These are phyloP conservation scores for Tolypocladium cylindrosporum DNA, from an alignment of 2,329 filamentous ascomycete genomes.

Conservation along the genomic window DNA sequence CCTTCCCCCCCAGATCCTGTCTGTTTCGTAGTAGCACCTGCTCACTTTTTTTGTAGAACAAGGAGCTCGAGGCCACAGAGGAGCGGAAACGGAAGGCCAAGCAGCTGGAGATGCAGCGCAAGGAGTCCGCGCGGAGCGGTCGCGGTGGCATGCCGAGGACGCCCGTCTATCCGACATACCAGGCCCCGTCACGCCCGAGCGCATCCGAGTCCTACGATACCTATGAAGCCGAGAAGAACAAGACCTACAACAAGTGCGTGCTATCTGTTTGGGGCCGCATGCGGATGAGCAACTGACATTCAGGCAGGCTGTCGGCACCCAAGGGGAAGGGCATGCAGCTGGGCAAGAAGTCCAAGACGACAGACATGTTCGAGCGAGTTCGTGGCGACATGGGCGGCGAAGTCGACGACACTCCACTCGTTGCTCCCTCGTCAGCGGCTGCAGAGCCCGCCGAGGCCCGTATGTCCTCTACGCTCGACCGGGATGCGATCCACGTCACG, in stretches of 20 bases:
- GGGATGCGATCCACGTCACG: slow-evolving; percentile 79
- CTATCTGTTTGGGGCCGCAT: background rate
- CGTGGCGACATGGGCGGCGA: slow-evolving; percentile 84
- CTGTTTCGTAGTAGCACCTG: background rate
- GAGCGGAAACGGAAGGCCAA: slow-evolving; percentile 98
- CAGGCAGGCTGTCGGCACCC: slow-evolving; percentile 39
- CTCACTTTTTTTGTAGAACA: slow-evolving; percentile 56
- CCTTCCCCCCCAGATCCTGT: background rate
- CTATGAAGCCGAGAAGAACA: slow-evolving; percentile 97
- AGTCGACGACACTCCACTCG: slow-evolving; percentile 66
- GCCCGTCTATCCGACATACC: slow-evolving; percentile 83
- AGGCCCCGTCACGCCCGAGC: slow-evolving; percentile 62
- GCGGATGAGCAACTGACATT: background rate
- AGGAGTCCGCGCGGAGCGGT: slow-evolving; percentile 76
- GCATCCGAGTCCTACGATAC: slow-evolving; percentile 79
- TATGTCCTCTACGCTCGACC: slow-evolving; percentile 60
- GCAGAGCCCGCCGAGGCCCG: slow-evolving; percentile 44
- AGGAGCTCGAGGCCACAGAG: slow-evolving; percentile 95
- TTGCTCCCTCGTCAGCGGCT: slow-evolving; percentile 43
- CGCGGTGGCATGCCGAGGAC: slow-evolving; percentile 59
- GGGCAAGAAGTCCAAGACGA: slow-evolving; percentile 97
- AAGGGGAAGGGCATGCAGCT: slow-evolving; percentile 98
- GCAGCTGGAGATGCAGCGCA: slow-evolving; percentile 97
- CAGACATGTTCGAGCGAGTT: slow-evolving; percentile 94
- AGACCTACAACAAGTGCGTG: slow-evolving; percentile 67